Conservation (phyloP, 306 rosid species). For the Luffa acutangula region DNA sequence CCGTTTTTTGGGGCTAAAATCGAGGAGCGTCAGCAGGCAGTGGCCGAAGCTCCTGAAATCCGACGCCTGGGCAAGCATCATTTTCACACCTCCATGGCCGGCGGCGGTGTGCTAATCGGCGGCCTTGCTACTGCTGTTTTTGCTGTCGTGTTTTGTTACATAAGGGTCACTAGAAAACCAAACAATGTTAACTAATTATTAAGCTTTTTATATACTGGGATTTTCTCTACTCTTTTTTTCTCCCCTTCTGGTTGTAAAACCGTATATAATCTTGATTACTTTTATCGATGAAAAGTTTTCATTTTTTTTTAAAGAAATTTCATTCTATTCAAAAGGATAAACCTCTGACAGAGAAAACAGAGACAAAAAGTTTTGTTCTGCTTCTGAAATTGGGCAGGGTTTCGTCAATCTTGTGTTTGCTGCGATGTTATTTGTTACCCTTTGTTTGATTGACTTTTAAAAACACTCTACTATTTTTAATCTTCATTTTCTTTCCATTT, state of each 20-base stretch:
- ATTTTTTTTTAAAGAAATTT: neutral
- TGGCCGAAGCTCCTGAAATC: slow-evolving; percentile 41
- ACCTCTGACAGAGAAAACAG: neutral
- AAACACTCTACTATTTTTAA: too few relatives aligned
- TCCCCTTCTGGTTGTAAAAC: neutral
- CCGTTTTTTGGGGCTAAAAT: neutral
- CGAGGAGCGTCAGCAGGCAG: neutral
- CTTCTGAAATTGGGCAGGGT: neutral
- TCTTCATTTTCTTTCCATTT: too few relatives aligned
- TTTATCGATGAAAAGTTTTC: neutral
- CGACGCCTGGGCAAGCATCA: slow-evolving; percentile 52
- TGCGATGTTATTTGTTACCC: too few relatives aligned
- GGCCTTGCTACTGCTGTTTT: slow-evolving; percentile 66
- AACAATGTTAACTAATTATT: neutral
- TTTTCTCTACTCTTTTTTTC: neutral
- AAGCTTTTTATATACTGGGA: too few relatives aligned
- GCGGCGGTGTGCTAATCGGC: slow-evolving; percentile 81
- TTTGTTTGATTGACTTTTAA: too few relatives aligned
- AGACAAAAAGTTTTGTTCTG: neutral
- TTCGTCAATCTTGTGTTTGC: neutral
- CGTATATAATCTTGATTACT: neutral
- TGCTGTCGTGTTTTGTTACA: slow-evolving; percentile 74
- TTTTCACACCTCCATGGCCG: slow-evolving; percentile 59
- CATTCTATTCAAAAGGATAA: neutral
- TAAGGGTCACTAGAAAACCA: slow-evolving; percentile 62